Conservation (phyloP, 352 stramenopile genomes). For the Elongisporangium senticosum region DNA sequence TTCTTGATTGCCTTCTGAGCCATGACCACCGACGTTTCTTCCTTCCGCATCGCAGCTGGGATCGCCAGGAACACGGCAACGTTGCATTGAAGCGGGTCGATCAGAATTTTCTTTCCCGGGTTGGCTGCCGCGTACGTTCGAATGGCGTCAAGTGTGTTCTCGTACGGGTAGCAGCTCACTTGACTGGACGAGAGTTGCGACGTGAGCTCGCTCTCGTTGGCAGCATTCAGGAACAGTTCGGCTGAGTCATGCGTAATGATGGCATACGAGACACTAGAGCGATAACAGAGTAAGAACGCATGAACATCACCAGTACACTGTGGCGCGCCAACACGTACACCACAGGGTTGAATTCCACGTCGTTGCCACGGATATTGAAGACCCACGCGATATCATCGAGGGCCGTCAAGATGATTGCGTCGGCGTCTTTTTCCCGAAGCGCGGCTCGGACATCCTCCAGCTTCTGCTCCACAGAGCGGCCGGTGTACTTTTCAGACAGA, state of each 20-base stretch:
- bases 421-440: constrained; percentile 86
- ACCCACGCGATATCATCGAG: constrained; percentile 98
- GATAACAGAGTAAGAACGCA: not conserved
- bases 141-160: constrained; percentile 39
- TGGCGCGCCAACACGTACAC: constrained; percentile 71
- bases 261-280: constrained; percentile 85
- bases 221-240: constrained; percentile 90
- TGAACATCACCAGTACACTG: not conserved
- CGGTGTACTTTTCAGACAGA: constrained; percentile 91
- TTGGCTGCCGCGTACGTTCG: constrained; percentile 41
- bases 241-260: constrained; percentile 88
- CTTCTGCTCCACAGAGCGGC: constrained; percentile 89
- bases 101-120: constrained; percentile 52
- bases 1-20: constrained; percentile 93
- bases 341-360: constrained; percentile 97
- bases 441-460: constrained; percentile 72
- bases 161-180: constrained; percentile 64
- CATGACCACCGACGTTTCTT: constrained; percentile 76
- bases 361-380: constrained; percentile 96
- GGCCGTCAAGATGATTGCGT: constrained; percentile 92
- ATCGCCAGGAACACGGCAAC: constrained; percentile 80
- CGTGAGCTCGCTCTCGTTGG: constrained; percentile 54
- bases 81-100: constrained; percentile 82
- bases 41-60: constrained; percentile 60
- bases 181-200: constrained; percentile 40